phyloP scores from a whole-genome alignment of 164 flowering plant species.

The Nelumbo lutea region DNA sequence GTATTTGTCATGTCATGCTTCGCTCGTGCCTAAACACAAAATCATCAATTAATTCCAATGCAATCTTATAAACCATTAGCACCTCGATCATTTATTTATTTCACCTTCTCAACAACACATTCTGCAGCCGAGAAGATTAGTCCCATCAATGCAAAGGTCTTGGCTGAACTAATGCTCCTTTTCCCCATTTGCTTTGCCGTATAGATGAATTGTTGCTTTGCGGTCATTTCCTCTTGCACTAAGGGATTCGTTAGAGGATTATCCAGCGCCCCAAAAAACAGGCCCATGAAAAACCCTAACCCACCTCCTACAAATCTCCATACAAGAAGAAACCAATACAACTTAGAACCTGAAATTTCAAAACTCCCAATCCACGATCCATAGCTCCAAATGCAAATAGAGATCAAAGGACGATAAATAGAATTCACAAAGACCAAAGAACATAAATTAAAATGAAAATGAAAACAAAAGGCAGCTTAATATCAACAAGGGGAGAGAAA shows the following conservation, averaged over 20 bases:
- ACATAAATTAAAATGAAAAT: neutral
- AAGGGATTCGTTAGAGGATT: conserved; percentile 40
- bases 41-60: neutral
- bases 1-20: conserved; percentile 88
- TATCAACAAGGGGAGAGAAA: too few relatives aligned
- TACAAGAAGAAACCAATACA: neutral
- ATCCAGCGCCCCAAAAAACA: conserved; percentile 80
- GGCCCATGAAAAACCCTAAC: conserved; percentile 79
- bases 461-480: too few relatives aligned
- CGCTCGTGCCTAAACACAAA: conserved; percentile 62
- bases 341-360: neutral
- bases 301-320: conserved; percentile 69
- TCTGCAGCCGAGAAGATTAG: conserved; percentile 86
- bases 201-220: conserved; percentile 61
- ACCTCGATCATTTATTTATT: neutral
- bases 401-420: neutral
- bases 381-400: neutral
- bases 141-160: conserved; percentile 89
- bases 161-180: conserved; percentile 70
- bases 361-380: neutral
- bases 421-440: neutral
- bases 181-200: conserved; percentile 83
- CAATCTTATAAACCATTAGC: neutral
- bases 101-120: conserved; percentile 86
- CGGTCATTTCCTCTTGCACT: conserved; percentile 69